Conservation (phyloP, 139 green algal species). For the Closterium sp. region DNA sequence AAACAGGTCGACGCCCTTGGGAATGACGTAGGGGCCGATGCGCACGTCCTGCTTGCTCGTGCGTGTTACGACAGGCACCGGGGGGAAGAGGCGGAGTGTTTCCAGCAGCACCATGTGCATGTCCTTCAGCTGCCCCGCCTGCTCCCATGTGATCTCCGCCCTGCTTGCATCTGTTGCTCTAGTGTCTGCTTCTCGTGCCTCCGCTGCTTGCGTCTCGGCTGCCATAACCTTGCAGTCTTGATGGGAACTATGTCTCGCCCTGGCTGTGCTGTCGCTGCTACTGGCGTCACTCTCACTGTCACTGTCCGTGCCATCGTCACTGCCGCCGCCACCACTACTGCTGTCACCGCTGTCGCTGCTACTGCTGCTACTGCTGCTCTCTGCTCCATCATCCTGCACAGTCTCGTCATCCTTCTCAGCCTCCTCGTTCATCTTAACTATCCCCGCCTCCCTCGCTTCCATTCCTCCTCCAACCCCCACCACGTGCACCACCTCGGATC, state of each 20-base stretch:
- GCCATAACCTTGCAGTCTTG: too few species aligned
- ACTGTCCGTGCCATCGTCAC: neutral
- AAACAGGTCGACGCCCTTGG: neutral
- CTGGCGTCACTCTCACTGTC: neutral
- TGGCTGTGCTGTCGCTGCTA: neutral
- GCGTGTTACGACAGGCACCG: slow-evolving; percentile 12
- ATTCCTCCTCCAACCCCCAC: neutral
- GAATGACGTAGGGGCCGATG: neutral
- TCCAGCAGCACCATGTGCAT: slow-evolving; percentile 26
- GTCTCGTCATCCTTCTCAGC: neutral
- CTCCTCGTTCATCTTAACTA: neutral
- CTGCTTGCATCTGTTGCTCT: neutral
- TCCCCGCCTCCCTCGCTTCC: neutral
- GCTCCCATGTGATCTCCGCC: slow-evolving; percentile 70
- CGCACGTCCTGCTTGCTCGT: neutral
- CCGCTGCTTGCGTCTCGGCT: too few species aligned
- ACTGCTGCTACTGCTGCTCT: neutral
- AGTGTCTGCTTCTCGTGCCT: neutral
- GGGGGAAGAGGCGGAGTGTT: slow-evolving; percentile 26
- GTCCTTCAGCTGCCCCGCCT: slow-evolving; percentile 77
- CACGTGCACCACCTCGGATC: slow-evolving; percentile 56
- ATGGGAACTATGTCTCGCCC: neutral
- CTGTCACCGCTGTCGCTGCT: neutral
- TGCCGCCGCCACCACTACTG: neutral
- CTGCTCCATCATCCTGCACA: neutral